These are phyloP conservation scores for Fusarium begoniae DNA, from an alignment of 2,329 filamentous ascomycete genomes.

Conservation along the genomic window DNA sequence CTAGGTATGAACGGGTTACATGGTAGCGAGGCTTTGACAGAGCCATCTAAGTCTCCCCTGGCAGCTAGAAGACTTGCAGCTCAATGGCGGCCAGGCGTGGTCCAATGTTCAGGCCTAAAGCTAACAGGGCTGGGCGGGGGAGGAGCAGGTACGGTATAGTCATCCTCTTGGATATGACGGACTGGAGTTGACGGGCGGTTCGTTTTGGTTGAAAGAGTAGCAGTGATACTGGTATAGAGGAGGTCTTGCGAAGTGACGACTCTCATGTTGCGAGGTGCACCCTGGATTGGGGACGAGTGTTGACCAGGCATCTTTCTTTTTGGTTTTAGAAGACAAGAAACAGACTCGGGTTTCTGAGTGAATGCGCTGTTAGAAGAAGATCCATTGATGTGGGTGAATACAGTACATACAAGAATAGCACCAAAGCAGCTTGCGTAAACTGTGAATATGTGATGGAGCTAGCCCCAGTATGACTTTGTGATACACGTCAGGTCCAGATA, in stretches of 20 bases:
- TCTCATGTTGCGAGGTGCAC: slow-evolving; percentile 56
- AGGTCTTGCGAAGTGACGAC: slow-evolving; percentile 60
- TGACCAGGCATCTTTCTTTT: slow-evolving; percentile 48
- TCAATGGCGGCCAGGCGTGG: slow-evolving; percentile 47
- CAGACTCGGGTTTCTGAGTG: slow-evolving; percentile 11
- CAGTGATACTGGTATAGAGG: slow-evolving; percentile 62
- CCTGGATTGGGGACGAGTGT: slow-evolving; percentile 55
- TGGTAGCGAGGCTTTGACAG: slow-evolving; percentile 17
- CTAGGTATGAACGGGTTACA: neutral
- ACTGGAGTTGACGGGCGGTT: slow-evolving; percentile 56
- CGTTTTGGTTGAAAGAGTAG: slow-evolving; percentile 57
- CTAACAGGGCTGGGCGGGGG: slow-evolving; percentile 72
- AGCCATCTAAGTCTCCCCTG: slow-evolving; percentile 11
- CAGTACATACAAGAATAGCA: slow-evolving; percentile 34
- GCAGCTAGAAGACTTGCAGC: slow-evolving; percentile 12
- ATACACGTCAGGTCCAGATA: slow-evolving; percentile 13
- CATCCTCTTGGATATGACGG: slow-evolving; percentile 63
- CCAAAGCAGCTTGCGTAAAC: slow-evolving; percentile 39
- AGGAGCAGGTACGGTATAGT: slow-evolving; percentile 72
- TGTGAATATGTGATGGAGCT: slow-evolving; percentile 38
- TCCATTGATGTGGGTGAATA: neutral
- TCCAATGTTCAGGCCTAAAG: slow-evolving; percentile 67
- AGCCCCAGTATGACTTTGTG: slow-evolving; percentile 22
- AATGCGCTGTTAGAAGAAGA: slow-evolving; percentile 4
- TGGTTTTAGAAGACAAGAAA: neutral